Evolutionary conservation across 2,329 filamentous ascomycete genomes (phyloP), one percentile per base, ranked within the genome.

Genomic region (Parascedosporium putredinis): DNA sequence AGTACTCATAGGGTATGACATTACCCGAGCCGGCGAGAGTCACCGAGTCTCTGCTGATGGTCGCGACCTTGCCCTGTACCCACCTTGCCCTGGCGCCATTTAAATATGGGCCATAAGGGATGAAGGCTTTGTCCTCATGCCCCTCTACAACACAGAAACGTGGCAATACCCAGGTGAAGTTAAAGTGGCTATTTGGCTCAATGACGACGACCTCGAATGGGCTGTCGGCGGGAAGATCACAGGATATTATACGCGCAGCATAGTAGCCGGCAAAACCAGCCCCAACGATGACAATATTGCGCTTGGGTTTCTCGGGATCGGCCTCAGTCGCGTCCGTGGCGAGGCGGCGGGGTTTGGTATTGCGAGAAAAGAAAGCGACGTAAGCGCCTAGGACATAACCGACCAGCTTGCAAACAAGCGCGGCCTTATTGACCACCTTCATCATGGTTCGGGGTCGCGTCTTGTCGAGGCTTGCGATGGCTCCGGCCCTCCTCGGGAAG

Each of bases 121-220:
- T 75, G 53, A 83, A 82, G 0, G 76, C 76, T 56, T 76, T 76
- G 50, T 75, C 61, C 53, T 81, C 78, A 44, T 79, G 73, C 18
- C 60, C 60, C n/a, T 67, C 61, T 4, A 76, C 64, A 12, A 82
- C 78, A 36, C 70, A 75, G 58, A 75, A 80, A 3, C 79, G 70
- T 0, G 80, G 79, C 33, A 83, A 69, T 10, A 74, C 70, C 69
- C 77, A 83, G 0, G 75, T 74, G 56, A 76, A 80, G 54, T 82
- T 73, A 59, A 82, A 78, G 59, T 82, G 78, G 3, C 69, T 72
- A 57, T 79, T 78, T 43, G 73, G 75, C 59, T 84, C 79, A 24
- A 83, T 58, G 3, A 83, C 63, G 0, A 82, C 63, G 3, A 81
- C 70, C 3, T 69, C 67, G 58, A 73, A 79, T 7, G 58, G 62